A percentile compares a stretch with the other conserved stretches of the same genome.
phyloP scores from a whole-genome alignment of 1,284 basidiomycete genomes.

The Leccinum griseonigrum region DNA sequence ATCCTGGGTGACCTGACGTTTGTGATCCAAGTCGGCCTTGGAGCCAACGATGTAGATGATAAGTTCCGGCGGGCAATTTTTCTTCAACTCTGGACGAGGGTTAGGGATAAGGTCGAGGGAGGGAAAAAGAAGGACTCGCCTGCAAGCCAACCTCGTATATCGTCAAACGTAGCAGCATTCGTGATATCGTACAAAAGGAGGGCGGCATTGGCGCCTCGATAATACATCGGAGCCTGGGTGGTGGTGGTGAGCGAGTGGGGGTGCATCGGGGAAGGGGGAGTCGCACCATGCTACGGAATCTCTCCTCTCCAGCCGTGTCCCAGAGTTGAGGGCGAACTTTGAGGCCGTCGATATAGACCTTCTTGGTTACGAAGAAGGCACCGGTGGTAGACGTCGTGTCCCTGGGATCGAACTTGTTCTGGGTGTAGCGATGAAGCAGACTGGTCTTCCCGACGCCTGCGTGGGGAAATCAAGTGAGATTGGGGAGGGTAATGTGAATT shows the following conservation, averaged over 20 bases:
- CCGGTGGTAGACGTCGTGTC: constrained; percentile 91
- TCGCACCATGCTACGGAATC: constrained; percentile 89
- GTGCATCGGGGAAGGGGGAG: constrained; percentile 5
- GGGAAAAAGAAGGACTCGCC: constrained; percentile 40
- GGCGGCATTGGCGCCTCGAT: constrained; percentile 96
- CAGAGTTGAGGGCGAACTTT: constrained; percentile 87
- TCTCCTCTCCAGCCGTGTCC: constrained; percentile 98
- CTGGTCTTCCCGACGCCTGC: constrained; percentile 94
- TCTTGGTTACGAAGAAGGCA: constrained; percentile 94
- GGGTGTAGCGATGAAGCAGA: constrained; percentile 89
- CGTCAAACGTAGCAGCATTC: constrained; percentile 84
- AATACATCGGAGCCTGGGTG: constrained; percentile 93
- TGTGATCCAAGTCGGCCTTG: constrained; percentile 75
- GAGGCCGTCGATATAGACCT: constrained; percentile 83
- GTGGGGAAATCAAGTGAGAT: constrained; percentile 11
- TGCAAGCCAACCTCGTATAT: constrained; percentile 92
- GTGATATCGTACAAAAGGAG: constrained; percentile 98
- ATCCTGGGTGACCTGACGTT: constrained; percentile 75
- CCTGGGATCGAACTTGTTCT: constrained; percentile 85
- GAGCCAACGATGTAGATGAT: constrained; percentile 92
- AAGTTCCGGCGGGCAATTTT: constrained; percentile 79
- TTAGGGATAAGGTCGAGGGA: constrained; percentile 5
- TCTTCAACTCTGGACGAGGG: constrained; percentile 70
- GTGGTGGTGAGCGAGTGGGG: constrained; percentile 17
- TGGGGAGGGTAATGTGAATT: constrained; percentile 9